A percentile compares a stretch with the other conserved stretches of the same genome.
phyloP scores from a whole-genome alignment of 768 basidiomycete genomes.

The Boletus huronensis region DNA sequence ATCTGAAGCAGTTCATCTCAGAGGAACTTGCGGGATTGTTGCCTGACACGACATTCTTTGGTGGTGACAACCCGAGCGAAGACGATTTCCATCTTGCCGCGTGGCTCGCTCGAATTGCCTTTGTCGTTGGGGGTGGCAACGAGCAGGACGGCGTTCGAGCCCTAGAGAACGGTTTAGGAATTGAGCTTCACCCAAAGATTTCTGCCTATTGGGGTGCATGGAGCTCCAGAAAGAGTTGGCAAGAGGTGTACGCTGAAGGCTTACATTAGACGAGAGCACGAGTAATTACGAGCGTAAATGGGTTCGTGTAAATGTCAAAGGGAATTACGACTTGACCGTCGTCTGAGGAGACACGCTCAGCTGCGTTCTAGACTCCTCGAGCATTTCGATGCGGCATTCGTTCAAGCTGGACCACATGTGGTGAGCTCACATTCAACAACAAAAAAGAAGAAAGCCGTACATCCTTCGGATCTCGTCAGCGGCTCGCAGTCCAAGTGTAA shows the following conservation, averaged over 20 bases:
- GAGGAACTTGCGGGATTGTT: conserved; percentile 40
- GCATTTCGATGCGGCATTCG: conserved; percentile 64
- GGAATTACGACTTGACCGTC: conserved; percentile 9
- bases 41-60: conserved; percentile 44
- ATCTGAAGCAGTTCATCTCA: conserved; percentile 36
- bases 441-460: conserved; percentile 33
- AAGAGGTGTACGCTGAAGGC: conserved; percentile 41
- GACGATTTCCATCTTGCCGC: conserved; percentile 54
- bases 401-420: conserved; percentile 41
- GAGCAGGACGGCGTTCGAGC: conserved; percentile 36
- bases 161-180: conserved; percentile 39
- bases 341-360: conserved; percentile 26
- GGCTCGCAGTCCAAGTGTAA: conserved; percentile 57
- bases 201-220: conserved; percentile 44
- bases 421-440: not conserved
- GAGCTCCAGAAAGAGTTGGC: conserved; percentile 44
- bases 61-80: conserved; percentile 45
- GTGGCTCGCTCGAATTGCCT: conserved; percentile 49
- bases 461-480: conserved; percentile 57
- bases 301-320: not conserved
- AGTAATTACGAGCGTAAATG: not conserved
- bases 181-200: conserved; percentile 36
- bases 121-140: conserved; percentile 35
- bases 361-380: conserved; percentile 51
- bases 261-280: conserved; percentile 35